Evolutionary conservation across 768 basidiomycete species (phyloP).

Genomic region (Pleurotus pulmonarius): DNA sequence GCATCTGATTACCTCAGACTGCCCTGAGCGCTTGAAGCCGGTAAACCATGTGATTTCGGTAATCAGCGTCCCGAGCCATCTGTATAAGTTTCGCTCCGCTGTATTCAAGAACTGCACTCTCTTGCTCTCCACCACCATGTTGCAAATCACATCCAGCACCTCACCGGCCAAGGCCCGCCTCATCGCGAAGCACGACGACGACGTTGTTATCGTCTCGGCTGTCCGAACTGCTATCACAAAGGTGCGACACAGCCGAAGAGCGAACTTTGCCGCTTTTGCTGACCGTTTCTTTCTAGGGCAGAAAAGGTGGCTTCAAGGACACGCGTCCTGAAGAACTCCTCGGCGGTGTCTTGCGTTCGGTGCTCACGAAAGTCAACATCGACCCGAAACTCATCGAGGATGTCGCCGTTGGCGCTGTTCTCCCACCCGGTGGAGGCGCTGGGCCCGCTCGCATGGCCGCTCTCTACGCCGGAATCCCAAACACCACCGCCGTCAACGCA

Average conservation of each 20-base stretch:
- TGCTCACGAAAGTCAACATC: slow-evolving; percentile 61
- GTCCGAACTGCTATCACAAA: slow-evolving; percentile 91
- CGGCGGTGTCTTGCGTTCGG: slow-evolving; percentile 70
- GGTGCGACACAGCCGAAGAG: slow-evolving; percentile 34
- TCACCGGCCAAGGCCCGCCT: slow-evolving; percentile 49
- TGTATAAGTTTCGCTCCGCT: too few species aligned
- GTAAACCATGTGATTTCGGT: too few species aligned
- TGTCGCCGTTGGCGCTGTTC: slow-evolving; percentile 83
- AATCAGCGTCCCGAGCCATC: too few species aligned
- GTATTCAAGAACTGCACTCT: too few species aligned
- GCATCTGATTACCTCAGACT: too few species aligned
- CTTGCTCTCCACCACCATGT: background rate
- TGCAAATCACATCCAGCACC: slow-evolving; percentile 6
- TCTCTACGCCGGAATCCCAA: slow-evolving; percentile 80
- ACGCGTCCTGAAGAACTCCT: slow-evolving; percentile 81
- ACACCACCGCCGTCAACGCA: slow-evolving; percentile 70
- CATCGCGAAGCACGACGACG: slow-evolving; percentile 72
- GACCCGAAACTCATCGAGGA: slow-evolving; percentile 84
- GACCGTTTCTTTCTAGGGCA: slow-evolving; percentile 45
- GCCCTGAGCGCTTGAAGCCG: too few species aligned
- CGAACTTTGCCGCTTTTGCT: background rate
- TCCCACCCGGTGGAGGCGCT: slow-evolving; percentile 84
- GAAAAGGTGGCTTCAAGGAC: slow-evolving; percentile 90
- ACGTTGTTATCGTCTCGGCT: slow-evolving; percentile 88
- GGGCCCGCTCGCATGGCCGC: slow-evolving; percentile 82